These are phyloP conservation scores for Nemophila menziesii DNA, from an alignment of 257 asterid species.

Conservation along the genomic window DNA sequence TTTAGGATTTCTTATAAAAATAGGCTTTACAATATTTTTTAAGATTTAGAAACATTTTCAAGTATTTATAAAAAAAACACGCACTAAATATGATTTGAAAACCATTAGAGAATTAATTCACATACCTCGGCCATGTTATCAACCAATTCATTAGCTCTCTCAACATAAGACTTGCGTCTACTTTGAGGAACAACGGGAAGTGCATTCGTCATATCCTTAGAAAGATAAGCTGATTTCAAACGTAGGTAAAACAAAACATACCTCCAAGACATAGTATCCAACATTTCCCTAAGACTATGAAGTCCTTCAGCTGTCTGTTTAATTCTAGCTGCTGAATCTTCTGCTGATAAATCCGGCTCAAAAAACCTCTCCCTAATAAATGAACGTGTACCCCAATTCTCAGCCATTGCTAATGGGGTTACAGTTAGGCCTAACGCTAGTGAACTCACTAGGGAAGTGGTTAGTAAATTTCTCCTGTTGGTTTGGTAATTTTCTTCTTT, in stretches of 20 bases:
- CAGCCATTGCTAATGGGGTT: conserved; percentile 36
- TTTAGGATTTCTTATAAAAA: background rate
- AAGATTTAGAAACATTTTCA: too few relatives aligned
- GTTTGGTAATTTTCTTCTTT: conserved; percentile 8
- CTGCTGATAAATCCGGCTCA: conserved; percentile 50
- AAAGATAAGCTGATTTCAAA: conserved; percentile 46
- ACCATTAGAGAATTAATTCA: too few relatives aligned
- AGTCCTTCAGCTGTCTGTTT: conserved; percentile 67
- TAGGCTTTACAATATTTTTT: background rate
- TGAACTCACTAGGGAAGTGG: conserved; percentile 28
- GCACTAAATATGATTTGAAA: too few relatives aligned
- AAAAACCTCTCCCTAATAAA: conserved; percentile 38
- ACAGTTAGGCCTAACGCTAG: conserved; percentile 25
- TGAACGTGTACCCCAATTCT: conserved; percentile 67
- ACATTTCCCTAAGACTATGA: conserved; percentile 52
- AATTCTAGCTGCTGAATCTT: conserved; percentile 52
- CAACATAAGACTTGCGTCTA: conserved; percentile 24
- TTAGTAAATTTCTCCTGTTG: conserved; percentile 27
- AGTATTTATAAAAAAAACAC: too few relatives aligned
- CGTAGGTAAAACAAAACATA: conserved; percentile 61
- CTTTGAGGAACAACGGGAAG: conserved; percentile 32
- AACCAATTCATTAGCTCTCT: conserved; percentile 49
- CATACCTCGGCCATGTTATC: conserved; percentile 69
- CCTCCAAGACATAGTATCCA: conserved; percentile 77
- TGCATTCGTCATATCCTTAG: conserved; percentile 32